These are phyloP conservation scores for Firmiana major DNA, from an alignment of 345 rosid genomes.

Conservation along the genomic window DNA sequence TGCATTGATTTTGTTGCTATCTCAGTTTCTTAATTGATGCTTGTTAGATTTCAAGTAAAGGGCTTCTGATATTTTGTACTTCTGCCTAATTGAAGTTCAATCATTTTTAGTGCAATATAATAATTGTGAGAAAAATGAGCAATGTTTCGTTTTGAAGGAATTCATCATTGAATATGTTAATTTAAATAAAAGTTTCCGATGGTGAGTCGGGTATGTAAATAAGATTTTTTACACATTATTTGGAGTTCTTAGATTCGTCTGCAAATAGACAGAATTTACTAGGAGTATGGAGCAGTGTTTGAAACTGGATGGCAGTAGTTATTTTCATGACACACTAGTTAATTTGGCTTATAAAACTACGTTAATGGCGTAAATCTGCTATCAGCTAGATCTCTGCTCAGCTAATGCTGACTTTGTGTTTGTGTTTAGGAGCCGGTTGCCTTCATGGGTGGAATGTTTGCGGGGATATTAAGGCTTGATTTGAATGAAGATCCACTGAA, in stretches of 20 bases:
- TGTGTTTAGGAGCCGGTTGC: constrained; percentile 59
- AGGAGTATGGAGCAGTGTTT: background rate
- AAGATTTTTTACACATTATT: background rate
- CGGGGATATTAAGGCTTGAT: constrained; percentile 63
- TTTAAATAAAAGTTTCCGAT: background rate
- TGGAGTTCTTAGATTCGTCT: background rate
- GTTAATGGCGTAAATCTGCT: background rate
- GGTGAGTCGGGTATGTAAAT: background rate
- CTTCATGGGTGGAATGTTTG: constrained; percentile 63
- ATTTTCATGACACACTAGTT: background rate
- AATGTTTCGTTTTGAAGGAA: background rate
- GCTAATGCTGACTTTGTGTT: background rate
- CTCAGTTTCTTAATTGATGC: background rate
- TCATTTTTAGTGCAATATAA: background rate
- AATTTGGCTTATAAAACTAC: background rate
- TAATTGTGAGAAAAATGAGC: background rate
- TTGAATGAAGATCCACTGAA: constrained; percentile 65
- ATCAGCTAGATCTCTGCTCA: background rate
- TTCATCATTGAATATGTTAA: background rate
- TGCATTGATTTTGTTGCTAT: background rate
- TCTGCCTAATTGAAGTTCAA: background rate
- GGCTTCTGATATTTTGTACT: background rate
- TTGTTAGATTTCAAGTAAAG: background rate
- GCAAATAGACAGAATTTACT: background rate
- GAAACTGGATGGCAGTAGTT: background rate